Evolutionary conservation across 2,329 filamentous ascomycete genomes (phyloP).

Genomic region (Lizonia empirigonia): DNA sequence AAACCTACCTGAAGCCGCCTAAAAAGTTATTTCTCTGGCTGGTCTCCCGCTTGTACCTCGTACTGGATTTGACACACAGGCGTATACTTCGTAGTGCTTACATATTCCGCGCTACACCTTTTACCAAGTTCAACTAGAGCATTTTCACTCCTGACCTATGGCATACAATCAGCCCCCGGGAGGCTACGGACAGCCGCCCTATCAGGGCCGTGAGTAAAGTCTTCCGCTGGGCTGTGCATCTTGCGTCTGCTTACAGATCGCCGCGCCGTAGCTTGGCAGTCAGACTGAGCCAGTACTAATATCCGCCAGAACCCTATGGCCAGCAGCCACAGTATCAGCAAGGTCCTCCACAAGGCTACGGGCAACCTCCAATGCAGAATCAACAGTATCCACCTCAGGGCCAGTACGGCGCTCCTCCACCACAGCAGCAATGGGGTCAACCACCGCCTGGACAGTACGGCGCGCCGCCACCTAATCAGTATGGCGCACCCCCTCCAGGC

Average conservation of each 20-base stretch:
- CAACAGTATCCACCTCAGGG: constrained; percentile 33
- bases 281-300: constrained; percentile 25
- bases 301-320: constrained; percentile 30
- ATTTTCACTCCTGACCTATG: constrained; percentile 1
- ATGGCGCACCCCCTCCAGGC: constrained; percentile 32
- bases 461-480: constrained; percentile 42
- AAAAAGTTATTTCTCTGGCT: neutral
- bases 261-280: constrained; percentile 19
- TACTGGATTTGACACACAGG: neutral
- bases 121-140: constrained; percentile 2
- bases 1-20: constrained; percentile 1
- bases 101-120: too few species aligned
- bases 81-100: constrained; percentile 10
- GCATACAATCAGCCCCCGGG: constrained; percentile 36
- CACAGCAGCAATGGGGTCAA: constrained; percentile 37
- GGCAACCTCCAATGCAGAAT: constrained; percentile 44
- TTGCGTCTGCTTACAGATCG: neutral
- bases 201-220: constrained; percentile 39
- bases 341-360: constrained; percentile 24
- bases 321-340: constrained; percentile 34
- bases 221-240: constrained; percentile 18
- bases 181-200: constrained; percentile 35
- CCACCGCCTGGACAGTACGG: constrained; percentile 40
- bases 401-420: constrained; percentile 46
- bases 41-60: neutral